phyloP scores from a whole-genome alignment of 768 basidiomycete species.

The Chalciporus chontae region DNA sequence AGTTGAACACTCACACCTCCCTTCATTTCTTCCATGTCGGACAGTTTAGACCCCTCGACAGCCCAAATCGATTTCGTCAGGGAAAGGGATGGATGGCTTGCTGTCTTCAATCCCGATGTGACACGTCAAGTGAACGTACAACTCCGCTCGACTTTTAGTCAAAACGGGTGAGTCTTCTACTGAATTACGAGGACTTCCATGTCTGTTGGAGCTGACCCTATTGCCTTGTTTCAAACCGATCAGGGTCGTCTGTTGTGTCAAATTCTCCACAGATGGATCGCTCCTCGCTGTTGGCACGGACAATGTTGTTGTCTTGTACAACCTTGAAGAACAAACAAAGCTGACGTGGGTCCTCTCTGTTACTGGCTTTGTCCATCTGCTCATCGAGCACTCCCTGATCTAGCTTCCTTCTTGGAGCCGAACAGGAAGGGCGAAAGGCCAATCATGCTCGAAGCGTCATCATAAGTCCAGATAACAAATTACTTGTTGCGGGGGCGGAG shows the following conservation, averaged over 20 bases:
- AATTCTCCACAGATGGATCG: conserved; percentile 30
- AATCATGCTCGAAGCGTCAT: conserved; percentile 33
- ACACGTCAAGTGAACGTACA: conserved; percentile 48
- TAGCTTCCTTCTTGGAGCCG: conserved; percentile 28
- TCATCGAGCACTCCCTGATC: not conserved
- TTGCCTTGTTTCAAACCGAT: not conserved
- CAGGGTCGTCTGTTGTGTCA: conserved; percentile 32
- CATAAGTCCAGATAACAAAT: conserved; percentile 30
- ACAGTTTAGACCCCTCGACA: conserved; percentile 25
- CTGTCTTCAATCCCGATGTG: conserved; percentile 49
- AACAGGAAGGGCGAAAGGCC: conserved; percentile 16
- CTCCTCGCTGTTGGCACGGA: conserved; percentile 32
- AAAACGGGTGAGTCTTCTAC: conserved; percentile 63
- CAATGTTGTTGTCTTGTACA: conserved; percentile 30
- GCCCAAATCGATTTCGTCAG: conserved; percentile 33
- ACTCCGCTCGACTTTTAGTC: conserved; percentile 70
- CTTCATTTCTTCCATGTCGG: conserved; percentile 16
- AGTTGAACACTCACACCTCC: not conserved
- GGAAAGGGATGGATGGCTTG: conserved; percentile 52
- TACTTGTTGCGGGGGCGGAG: conserved; percentile 33
- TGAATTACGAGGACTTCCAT: conserved; percentile 7
- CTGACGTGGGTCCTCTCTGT: conserved; percentile 19
- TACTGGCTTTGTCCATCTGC: not conserved
- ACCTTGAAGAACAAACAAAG: conserved; percentile 24
- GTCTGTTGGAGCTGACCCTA: conserved; percentile 10